Conservation (phyloP, 257 asterid species). For the Paraleonurus japonicus region DNA sequence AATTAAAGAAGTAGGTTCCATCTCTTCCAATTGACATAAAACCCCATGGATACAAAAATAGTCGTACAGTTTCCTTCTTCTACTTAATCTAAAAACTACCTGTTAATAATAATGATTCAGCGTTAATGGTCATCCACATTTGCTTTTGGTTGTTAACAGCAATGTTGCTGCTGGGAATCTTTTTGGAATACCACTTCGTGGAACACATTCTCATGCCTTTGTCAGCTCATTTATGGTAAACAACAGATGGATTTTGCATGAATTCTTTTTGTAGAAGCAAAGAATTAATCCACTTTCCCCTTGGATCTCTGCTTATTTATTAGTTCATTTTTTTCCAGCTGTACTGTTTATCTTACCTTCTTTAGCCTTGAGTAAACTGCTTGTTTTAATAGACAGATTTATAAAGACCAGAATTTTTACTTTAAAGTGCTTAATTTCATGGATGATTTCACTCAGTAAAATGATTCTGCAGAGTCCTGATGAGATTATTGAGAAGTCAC, state of each 20-base stretch:
- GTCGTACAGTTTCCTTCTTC: not conserved
- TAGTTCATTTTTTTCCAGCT: not conserved
- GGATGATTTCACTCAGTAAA: conserved; percentile 23
- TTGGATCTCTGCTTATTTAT: not conserved
- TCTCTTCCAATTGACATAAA: conserved; percentile 14
- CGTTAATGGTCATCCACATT: conserved; percentile 21
- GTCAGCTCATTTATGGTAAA: conserved; percentile 96
- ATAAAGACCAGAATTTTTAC: not conserved
- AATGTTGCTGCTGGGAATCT: conserved; percentile 94
- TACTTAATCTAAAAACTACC: not conserved
- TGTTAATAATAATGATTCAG: conserved; percentile 14
- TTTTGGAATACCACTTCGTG: conserved; percentile 98
- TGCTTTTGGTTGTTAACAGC: conserved; percentile 45
- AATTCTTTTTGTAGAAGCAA: not conserved
- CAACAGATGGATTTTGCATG: conserved; percentile 21
- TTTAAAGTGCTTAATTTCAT: conserved; percentile 6
- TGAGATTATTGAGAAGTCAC: conserved; percentile 84
- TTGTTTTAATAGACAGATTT: conserved; percentile 9
- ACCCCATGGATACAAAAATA: not conserved
- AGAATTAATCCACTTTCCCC: not conserved
- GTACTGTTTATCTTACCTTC: not conserved
- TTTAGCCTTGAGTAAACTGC: conserved; percentile 7
- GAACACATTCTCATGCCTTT: conserved; percentile 99
- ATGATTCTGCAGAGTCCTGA: conserved; percentile 70
- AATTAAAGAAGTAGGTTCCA: not conserved